Percentiles rank a stretch among this genome's conserved stretches.
phyloP scores from a whole-genome alignment of 1,284 basidiomycete species.

The Phellopilus nigrolimitatus region DNA sequence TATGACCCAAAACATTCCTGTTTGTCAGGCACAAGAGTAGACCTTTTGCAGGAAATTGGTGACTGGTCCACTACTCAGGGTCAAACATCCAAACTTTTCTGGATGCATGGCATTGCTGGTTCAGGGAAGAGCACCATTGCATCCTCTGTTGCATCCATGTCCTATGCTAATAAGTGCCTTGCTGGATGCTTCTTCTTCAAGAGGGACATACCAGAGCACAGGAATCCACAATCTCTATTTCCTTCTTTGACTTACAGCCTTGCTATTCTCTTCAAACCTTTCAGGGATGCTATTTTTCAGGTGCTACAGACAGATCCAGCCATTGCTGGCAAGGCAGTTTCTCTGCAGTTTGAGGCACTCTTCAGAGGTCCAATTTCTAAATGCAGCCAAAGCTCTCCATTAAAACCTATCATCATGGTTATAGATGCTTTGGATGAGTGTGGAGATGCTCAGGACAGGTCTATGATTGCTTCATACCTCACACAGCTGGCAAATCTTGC shows the following conservation, averaged over 20 bases:
- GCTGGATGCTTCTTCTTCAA: conserved; percentile 10
- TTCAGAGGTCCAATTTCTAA: background rate
- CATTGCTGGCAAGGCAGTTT: background rate
- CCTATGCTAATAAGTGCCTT: background rate
- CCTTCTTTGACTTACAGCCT: background rate
- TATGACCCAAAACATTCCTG: too few species aligned
- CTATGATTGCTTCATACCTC: background rate
- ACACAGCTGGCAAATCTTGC: background rate
- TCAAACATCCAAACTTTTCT: conserved; percentile 9
- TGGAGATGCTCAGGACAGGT: background rate
- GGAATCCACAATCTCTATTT: background rate
- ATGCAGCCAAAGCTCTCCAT: background rate
- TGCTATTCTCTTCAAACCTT: background rate
- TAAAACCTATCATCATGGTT: background rate
- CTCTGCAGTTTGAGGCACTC: background rate
- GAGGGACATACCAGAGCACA: background rate
- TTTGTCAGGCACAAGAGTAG: too few species aligned
- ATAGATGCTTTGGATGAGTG: background rate
- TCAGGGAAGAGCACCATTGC: conserved; percentile 12
- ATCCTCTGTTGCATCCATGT: background rate
- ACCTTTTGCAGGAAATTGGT: too few species aligned
- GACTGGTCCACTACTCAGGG: too few species aligned
- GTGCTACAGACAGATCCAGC: background rate
- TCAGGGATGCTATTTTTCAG: background rate
- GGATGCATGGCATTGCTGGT: conserved; percentile 5